Evolutionary conservation across 2,329 filamentous ascomycete species (phyloP).

Genomic region (Epichloe glyceriae): DNA sequence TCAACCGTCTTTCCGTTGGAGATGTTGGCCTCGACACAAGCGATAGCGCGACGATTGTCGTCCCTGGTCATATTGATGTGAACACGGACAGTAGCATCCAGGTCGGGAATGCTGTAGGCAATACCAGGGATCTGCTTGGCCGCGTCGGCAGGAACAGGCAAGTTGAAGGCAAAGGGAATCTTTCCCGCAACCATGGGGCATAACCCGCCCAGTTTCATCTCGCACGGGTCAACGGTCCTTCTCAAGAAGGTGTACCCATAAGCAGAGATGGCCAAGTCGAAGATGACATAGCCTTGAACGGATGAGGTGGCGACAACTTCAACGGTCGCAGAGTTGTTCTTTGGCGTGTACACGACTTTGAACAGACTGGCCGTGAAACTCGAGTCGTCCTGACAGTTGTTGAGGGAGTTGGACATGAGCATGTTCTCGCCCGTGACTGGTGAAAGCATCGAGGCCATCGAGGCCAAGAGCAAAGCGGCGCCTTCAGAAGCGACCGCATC

Average conservation of each 20-base stretch:
- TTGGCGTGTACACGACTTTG: slow-evolving; percentile 67
- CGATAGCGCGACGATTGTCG: slow-evolving; percentile 44
- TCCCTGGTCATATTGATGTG: slow-evolving; percentile 59
- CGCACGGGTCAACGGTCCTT: slow-evolving; percentile 63
- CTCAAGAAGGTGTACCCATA: slow-evolving; percentile 69
- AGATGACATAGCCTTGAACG: slow-evolving; percentile 69
- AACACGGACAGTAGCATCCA: slow-evolving; percentile 75
- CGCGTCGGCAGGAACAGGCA: slow-evolving; percentile 43
- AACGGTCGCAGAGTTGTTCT: slow-evolving; percentile 59
- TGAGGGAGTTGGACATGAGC: slow-evolving; percentile 73
- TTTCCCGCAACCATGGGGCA: slow-evolving; percentile 85
- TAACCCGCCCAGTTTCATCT: slow-evolving; percentile 54
- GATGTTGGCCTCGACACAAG: slow-evolving; percentile 76
- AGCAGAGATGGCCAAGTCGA: slow-evolving; percentile 62
- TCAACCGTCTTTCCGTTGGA: slow-evolving; percentile 91
- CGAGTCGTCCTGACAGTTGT: slow-evolving; percentile 71
- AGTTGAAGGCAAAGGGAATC: slow-evolving; percentile 60
- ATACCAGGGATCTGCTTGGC: slow-evolving; percentile 62
- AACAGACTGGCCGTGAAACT: slow-evolving; percentile 81
- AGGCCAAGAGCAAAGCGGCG: slow-evolving; percentile 33
- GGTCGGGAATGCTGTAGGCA: slow-evolving; percentile 78
- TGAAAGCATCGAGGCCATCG: slow-evolving; percentile 29
- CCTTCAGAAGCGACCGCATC: slow-evolving; percentile 35
- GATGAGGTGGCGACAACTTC: slow-evolving; percentile 71
- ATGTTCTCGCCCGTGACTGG: slow-evolving; percentile 47